Percentiles rank a stretch among this genome's conserved stretches.
Evolutionary conservation across 192 early-diverging fungal genomes (phyloP).

Genomic region (Haplosporangium gracile): DNA sequence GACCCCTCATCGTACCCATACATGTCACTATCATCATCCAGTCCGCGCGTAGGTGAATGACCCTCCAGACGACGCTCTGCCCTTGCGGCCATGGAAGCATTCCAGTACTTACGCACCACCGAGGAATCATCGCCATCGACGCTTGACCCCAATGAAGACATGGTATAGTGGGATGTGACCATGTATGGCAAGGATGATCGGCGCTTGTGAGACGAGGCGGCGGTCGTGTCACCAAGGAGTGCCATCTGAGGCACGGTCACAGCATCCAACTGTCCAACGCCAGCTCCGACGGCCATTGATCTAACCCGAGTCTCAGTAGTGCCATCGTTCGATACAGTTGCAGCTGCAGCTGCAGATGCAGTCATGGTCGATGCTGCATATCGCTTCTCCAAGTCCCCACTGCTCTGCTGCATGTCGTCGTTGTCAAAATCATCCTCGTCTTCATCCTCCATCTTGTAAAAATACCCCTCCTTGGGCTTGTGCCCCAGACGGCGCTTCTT

Average conservation of each 20-base stretch:
- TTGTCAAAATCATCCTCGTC: not conserved
- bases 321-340: not conserved
- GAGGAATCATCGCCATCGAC: constrained; percentile 4
- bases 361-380: too few species aligned
- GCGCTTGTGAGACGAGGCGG: not conserved
- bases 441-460: constrained; percentile 46
- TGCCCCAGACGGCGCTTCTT: constrained; percentile 10
- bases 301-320: not conserved
- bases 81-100: constrained; percentile 46
- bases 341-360: not conserved
- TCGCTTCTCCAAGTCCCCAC: not conserved
- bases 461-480: constrained; percentile 22
- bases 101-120: constrained; percentile 48
- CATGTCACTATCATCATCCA: not conserved
- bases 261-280: not conserved
- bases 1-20: constrained; percentile 31
- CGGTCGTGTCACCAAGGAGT: not conserved
- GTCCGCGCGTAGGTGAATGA: not conserved
- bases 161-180: constrained; percentile 11
- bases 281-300: not conserved
- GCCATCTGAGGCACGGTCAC: not conserved
- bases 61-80: constrained; percentile 30
- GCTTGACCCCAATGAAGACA: constrained; percentile 24
- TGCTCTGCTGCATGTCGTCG: constrained; percentile 1
- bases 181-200: not conserved